Evolutionary conservation across 2,329 filamentous ascomycete genomes (phyloP), one percentile per base, ranked within the genome.

Genomic region (Colletotrichum cereale): DNA sequence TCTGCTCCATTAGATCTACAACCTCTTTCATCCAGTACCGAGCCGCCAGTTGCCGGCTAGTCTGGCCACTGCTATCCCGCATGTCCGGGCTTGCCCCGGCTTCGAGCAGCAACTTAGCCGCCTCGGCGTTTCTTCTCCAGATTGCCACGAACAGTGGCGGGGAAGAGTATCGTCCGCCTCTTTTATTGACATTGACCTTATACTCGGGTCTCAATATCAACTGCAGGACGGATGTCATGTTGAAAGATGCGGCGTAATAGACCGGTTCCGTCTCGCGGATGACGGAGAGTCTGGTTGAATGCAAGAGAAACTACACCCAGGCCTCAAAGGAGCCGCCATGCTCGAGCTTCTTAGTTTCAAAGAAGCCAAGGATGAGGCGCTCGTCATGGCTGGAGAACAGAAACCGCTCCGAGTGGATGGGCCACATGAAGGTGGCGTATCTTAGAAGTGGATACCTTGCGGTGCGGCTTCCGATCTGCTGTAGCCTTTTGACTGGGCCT

Each of bases 201-300:
- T 72, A 62, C 29, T 73, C 74, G 7, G 73, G 75, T 4, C 68
- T 71, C 0, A 77, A 69, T 14, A 77, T 66, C 7, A 76, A 42
- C 55, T 68, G 66, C 2, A 77, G 62, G 38, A 76, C 66, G 3
- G 74, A 73, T 0, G 73, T 36, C 74, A 77, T 77, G 62, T 77
- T 75, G 72, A 75, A 77, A 10, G 76, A 77, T 3, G 76, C 73
- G 21, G 75, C 75, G 65, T 77, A 77, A 67, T 76, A 77, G 6
- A 76, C 58, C 5, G 76, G 76, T 48, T 76, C 62, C 5, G 75
- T 74, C 2, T 60, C 42, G 8, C 50, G 66, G 14, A 77, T 73
- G 24, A 66, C 44, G 24, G 63, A n/a, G 12, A 73, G 38, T 2
- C 63, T 21, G 8, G 26, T 44, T 3, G 72, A 65, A 3, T 56